phyloP scores from a whole-genome alignment of 2,329 filamentous ascomycete species.

The Coniella lustricola region DNA sequence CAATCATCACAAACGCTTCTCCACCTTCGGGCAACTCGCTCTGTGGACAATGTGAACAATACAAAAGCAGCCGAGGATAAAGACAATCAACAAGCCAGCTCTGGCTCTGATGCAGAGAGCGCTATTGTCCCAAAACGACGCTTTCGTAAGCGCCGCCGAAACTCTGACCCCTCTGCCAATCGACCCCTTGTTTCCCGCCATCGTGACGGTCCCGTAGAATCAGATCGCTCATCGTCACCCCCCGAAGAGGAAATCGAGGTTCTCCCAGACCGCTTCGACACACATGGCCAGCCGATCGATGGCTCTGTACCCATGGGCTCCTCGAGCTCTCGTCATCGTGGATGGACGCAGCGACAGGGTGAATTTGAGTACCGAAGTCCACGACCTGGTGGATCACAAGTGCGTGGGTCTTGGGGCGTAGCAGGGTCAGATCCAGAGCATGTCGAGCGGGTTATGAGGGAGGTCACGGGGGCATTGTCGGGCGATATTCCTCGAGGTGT shows the following conservation, averaged over 20 bases:
- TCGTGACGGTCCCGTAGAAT: conserved; percentile 19
- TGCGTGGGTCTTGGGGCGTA: conserved; percentile 38
- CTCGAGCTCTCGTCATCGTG: background rate
- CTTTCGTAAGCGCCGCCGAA: conserved; percentile 19
- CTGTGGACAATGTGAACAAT: background rate
- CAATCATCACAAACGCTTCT: conserved; percentile 40
- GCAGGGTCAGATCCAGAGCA: conserved; percentile 35
- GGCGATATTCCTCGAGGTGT: conserved; percentile 14
- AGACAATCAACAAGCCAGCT: background rate
- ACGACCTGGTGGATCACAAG: conserved; percentile 14
- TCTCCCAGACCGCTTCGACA: conserved; percentile 42
- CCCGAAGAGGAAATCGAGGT: conserved; percentile 33
- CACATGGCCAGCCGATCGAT: conserved; percentile 34
- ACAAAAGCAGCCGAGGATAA: background rate
- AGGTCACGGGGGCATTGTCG: conserved; percentile 27
- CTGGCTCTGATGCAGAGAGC: background rate
- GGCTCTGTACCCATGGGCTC: conserved; percentile 8
- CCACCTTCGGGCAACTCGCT: conserved; percentile 26
- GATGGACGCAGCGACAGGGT: conserved; percentile 32
- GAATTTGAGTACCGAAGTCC: conserved; percentile 33
- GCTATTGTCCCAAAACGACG: conserved; percentile 2
- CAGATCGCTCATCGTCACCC: conserved; percentile 23
- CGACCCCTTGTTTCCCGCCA: conserved; percentile 23
- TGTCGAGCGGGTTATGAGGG: conserved; percentile 31
- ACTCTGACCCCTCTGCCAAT: conserved; percentile 30